Conservation (phyloP, 2,329 filamentous ascomycete species). For the Neoascochyta sp. region DNA sequence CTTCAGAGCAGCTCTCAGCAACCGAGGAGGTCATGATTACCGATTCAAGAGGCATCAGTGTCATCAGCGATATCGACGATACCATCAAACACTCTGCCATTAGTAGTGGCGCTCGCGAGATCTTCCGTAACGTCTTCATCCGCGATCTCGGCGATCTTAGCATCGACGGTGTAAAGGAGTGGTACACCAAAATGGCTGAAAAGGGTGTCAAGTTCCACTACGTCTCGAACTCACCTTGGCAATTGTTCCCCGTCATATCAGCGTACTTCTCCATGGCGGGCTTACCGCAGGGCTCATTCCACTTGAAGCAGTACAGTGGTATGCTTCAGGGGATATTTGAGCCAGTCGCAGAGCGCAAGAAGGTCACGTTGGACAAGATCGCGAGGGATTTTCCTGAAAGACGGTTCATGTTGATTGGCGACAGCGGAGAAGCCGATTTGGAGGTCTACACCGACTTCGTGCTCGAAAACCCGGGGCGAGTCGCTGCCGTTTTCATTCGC, state of each 20-base stretch:
- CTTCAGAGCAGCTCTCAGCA: slow-evolving; percentile 77
- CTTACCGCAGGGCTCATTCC: slow-evolving; percentile 82
- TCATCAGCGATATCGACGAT: slow-evolving; percentile 98
- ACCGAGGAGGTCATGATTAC: slow-evolving; percentile 75
- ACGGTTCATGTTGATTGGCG: slow-evolving; percentile 86
- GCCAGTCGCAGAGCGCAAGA: slow-evolving; percentile 92
- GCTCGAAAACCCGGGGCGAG: slow-evolving; percentile 73
- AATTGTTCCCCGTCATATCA: slow-evolving; percentile 84
- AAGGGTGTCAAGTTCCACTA: slow-evolving; percentile 91
- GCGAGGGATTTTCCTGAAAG: slow-evolving; percentile 84
- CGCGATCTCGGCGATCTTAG: slow-evolving; percentile 77
- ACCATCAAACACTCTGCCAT: slow-evolving; percentile 97
- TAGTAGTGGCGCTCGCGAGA: slow-evolving; percentile 78
- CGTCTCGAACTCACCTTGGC: slow-evolving; percentile 99
- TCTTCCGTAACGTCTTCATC: slow-evolving; percentile 94
- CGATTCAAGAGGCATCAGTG: slow-evolving; percentile 73
- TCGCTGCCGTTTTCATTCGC: slow-evolving; percentile 86
- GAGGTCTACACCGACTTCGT: slow-evolving; percentile 97
- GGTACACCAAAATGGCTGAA: slow-evolving; percentile 74
- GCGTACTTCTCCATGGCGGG: slow-evolving; percentile 78
- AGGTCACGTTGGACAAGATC: slow-evolving; percentile 78
- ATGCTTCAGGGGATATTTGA: slow-evolving; percentile 99
- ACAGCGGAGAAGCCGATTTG: slow-evolving; percentile 93
- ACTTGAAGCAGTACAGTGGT: slow-evolving; percentile 92
- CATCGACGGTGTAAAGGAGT: slow-evolving; percentile 82